Evolutionary conservation across 2,329 filamentous ascomycete species (phyloP), one percentile per base, ranked within the genome.

Genomic region (Scytalidium sp.): DNA sequence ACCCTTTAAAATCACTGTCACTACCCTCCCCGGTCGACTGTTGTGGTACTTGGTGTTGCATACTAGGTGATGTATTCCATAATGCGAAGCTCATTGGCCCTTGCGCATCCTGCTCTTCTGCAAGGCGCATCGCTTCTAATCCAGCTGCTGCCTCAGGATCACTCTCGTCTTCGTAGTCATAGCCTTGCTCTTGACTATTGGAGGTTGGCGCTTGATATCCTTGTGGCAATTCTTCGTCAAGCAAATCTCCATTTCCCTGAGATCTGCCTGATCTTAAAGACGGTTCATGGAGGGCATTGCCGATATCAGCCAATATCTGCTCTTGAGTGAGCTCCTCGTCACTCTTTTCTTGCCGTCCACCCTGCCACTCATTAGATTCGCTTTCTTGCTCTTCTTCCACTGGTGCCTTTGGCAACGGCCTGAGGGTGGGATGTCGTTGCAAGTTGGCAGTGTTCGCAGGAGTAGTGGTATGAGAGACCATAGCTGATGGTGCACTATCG

Each of bases 61-160:
- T n/a, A n/a, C n/a, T n/a, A 70, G 67, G n/a, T 20, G 59, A 56
- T 40, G 75, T 72, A 68, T 59, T 68, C 75, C 69, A 63, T 67
- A 57, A 75, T 66, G 59, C 75, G 64, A 76, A 81, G 76, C 17
- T 77, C 71, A 57, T 73, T 70, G 15, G 76, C 75, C 56, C 78
- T 45, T 83, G 81, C 45, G 84, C 83, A 52, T 95, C 88, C 64
- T 84, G 78, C 65, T 90, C 81, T 53, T 96, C 90, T 3, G 90
- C 91, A 70, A 92, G 83, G 51, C 84, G 84, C 79, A 97, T 83
- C 57, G 91, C 91, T 64, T 88, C 81, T 46, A 95, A 72, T 15
- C 94, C 93, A 52, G 90, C 90, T 36, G 87, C 85, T 19, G 88
- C 93, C 67, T 97, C 93, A 0, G 88, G 84, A 63, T 97, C 93